phyloP scores from a whole-genome alignment of 805 yeast genomes.

The Candida peoriensis region DNA sequence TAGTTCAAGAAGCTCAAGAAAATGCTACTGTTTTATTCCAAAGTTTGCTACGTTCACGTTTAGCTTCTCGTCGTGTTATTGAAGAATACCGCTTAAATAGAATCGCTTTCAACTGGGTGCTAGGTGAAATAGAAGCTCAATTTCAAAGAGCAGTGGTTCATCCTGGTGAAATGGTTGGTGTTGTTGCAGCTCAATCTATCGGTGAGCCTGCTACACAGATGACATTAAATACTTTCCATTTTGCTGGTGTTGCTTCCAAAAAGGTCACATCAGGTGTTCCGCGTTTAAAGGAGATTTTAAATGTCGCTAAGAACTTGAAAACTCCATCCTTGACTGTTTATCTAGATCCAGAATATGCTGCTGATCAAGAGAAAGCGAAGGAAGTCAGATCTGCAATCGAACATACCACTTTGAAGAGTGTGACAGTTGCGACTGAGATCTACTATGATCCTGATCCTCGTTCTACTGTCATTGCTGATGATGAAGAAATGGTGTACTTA shows the following conservation, averaged over 20 bases:
- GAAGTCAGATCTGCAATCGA: conserved; percentile 94
- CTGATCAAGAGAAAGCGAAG: conserved; percentile 91
- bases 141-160: conserved; percentile 88
- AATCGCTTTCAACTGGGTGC: conserved; percentile 91
- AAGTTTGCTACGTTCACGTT: conserved; percentile 86
- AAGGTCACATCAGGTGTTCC: conserved; percentile 97
- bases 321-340: conserved; percentile 99
- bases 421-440: conserved; percentile 95
- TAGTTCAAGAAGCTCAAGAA: conserved; percentile 80
- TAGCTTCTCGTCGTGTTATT: conserved; percentile 84
- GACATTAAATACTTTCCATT: conserved; percentile 97
- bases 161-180: conserved; percentile 99
- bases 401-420: conserved; percentile 91
- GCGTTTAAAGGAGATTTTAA: conserved; percentile 94
- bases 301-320: conserved; percentile 96
- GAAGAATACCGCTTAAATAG: conserved; percentile 84
- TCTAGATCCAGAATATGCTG: conserved; percentile 70
- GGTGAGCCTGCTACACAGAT: conserved; percentile 99
- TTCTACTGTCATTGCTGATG: conserved; percentile 94
- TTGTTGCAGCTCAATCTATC: conserved; percentile 93
- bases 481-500: conserved; percentile 94
- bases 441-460: conserved; percentile 98
- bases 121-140: conserved; percentile 91
- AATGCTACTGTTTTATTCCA: conserved; percentile 90
- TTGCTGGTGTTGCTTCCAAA: conserved; percentile 96